Percentiles rank a stretch among this genome's conserved stretches.
Conservation (phyloP, 1,284 basidiomycete species). For the Sporisorium graminicola region DNA sequence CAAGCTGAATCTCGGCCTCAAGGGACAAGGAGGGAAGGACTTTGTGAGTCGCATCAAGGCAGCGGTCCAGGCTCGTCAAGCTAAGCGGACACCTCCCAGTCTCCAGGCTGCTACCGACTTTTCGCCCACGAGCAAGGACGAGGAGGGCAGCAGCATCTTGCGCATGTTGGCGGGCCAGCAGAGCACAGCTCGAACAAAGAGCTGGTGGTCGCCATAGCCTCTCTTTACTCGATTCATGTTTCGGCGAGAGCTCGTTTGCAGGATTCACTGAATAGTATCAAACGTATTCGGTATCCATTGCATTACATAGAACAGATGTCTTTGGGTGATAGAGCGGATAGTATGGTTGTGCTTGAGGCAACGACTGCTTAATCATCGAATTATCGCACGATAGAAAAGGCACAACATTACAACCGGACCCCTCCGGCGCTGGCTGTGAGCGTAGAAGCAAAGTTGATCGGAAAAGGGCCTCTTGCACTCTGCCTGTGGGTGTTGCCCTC, state of each 20-base stretch:
- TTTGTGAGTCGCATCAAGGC: constrained; percentile 41
- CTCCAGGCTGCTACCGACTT: neutral
- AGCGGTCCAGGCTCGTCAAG: constrained; percentile 11
- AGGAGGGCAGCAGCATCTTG: constrained; percentile 23
- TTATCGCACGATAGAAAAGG: constrained; percentile 31
- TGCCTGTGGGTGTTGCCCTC: constrained; percentile 1
- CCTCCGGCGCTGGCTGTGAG: constrained; percentile 9
- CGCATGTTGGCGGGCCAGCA: constrained; percentile 45
- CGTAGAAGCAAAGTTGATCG: constrained; percentile 24
- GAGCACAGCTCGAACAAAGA: constrained; percentile 30
- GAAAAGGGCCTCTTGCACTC: neutral
- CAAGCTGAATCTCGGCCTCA: constrained; percentile 20
- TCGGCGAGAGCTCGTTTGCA: neutral
- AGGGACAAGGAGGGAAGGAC: neutral
- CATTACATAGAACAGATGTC: neutral
- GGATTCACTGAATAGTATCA: neutral
- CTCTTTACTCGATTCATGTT: neutral
- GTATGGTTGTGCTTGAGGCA: neutral
- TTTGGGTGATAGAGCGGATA: neutral
- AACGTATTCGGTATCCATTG: no score
- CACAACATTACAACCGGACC: constrained; percentile 10
- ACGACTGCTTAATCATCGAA: neutral
- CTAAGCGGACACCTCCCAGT: neutral
- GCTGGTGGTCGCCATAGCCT: constrained; percentile 36
- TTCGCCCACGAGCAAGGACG: neutral